A percentile compares a stretch with the other conserved stretches of the same genome.
Evolutionary conservation across 306 rosid species (phyloP).

Genomic region (Medicago ruthenica): DNA sequence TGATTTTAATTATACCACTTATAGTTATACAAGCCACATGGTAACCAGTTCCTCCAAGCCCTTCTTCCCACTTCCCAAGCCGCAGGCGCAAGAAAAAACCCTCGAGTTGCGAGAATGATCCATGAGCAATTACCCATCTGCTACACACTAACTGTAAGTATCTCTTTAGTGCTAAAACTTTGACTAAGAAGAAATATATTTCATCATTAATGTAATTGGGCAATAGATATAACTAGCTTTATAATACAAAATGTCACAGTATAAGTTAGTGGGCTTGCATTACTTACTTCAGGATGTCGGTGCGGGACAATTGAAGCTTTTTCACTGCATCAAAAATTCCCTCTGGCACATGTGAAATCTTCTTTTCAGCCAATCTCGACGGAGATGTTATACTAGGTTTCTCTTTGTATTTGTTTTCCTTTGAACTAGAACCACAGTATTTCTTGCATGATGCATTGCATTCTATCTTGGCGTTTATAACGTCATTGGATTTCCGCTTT

Average conservation of each 20-base stretch:
- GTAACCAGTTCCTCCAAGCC: slow-evolving; percentile 80
- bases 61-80: slow-evolving; percentile 93
- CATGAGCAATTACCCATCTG: slow-evolving; percentile 74
- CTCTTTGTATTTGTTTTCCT: slow-evolving; percentile 53
- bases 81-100: slow-evolving; percentile 89
- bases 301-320: slow-evolving; percentile 79
- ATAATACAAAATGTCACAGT: slow-evolving; percentile 20
- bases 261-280: slow-evolving; percentile 27
- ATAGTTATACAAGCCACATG: slow-evolving; percentile 67
- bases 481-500: slow-evolving; percentile 48
- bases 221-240: too few species aligned
- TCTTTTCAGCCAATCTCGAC: slow-evolving; percentile 43
- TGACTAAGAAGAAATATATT: too few species aligned
- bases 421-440: slow-evolving; percentile 44
- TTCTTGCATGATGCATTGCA: slow-evolving; percentile 48
- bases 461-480: slow-evolving; percentile 31
- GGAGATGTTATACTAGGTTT: slow-evolving; percentile 42
- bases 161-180: too few species aligned
- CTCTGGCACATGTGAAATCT: slow-evolving; percentile 51
- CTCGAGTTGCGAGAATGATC: slow-evolving; percentile 60
- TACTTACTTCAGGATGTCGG: slow-evolving; percentile 79
- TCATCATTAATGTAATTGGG: too few species aligned
- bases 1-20: slow-evolving; percentile 61
- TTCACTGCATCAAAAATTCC: slow-evolving; percentile 63
- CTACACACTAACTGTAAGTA: too few species aligned